Base-by-base conservation (phyloP, 306 rosid genomes). In the Lathyrus sativus region DNA sequence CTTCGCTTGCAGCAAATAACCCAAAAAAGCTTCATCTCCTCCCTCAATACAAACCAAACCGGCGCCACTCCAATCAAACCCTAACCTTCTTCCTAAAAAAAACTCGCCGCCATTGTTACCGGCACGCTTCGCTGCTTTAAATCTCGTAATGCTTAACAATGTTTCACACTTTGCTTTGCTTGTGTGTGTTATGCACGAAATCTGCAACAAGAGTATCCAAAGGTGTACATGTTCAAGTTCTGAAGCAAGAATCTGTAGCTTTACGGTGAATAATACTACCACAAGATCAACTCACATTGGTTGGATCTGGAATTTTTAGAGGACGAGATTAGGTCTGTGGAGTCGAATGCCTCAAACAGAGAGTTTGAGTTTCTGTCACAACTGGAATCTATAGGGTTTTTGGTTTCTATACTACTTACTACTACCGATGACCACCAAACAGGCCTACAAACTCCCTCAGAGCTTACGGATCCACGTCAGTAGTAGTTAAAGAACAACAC, bases 391-490 rank as follows among this genome's bases (percentile, higher is more conserved):
- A 67, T 82, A 81, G 89, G 90, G 84, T 80, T 82, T 81, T 77
- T 5, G 53, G 2, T 61, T 71, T 28, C 39, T 18, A 11, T 53
- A 9, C 44, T 72, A 29, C 55, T 12, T 70, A 70, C 11, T 70
- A 70, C 83, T 70, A 70, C 84, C 70, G 51, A 93, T 90, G 97
- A 87, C 97, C 82, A 90, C 99, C 48, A 93, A 93, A 80, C 97
- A 97, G 68, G 99, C 99, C 60, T 93, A 93, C 83, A 93, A 93
- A 87, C 90, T 93, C 59, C 99, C n/a, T n/a, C n/a, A n/a, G n/a
- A n/a, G n/a, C n/a, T n/a, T n/a, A n/a, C n/a, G n/a, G n/a, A n/a
- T n/a, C n/a, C n/a, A n/a, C n/a, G n/a, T n/a, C n/a, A n/a, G n/a
- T n/a, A n/a, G n/a, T n/a, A n/a, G n/a, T n/a, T n/a, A n/a, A n/a